Evolutionary conservation across 768 basidiomycete species (phyloP).

Genomic region (Brasilioporus rufonigricans): DNA sequence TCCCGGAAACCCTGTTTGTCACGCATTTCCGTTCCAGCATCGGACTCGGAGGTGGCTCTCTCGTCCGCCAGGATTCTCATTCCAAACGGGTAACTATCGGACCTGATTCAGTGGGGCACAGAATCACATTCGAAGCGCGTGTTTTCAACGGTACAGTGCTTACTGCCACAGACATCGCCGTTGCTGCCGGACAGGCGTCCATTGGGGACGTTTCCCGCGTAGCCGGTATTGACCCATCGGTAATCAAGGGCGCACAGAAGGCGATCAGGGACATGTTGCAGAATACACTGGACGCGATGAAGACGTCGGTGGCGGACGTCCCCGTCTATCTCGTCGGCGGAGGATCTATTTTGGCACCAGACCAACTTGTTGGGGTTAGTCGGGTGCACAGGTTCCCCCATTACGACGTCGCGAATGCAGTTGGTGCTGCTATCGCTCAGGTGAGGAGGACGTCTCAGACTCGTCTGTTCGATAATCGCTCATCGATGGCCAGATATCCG

Average conservation of each 20-base stretch:
- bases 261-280: conserved; percentile 45
- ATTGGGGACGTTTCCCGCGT: conserved; percentile 29
- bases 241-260: conserved; percentile 36
- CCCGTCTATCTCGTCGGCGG: conserved; percentile 66
- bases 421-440: conserved; percentile 51
- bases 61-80: conserved; percentile 37
- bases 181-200: conserved; percentile 36
- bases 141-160: conserved; percentile 56
- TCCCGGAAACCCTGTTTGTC: neutral
- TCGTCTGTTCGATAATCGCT: neutral
- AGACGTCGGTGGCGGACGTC: conserved; percentile 56
- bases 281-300: conserved; percentile 58
- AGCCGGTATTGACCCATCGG: conserved; percentile 19
- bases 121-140: conserved; percentile 44
- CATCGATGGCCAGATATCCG: conserved; percentile 36
- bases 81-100: conserved; percentile 49
- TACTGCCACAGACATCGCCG: conserved; percentile 62
- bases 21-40: conserved; percentile 35
- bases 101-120: conserved; percentile 64
- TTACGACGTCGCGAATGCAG: conserved; percentile 60
- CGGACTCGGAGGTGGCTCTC: conserved; percentile 64
- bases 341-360: conserved; percentile 58
- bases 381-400: conserved; percentile 48
- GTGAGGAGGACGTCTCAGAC: conserved; percentile 12
- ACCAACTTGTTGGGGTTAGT: conserved; percentile 48